phyloP scores from a whole-genome alignment of 495 filamentous ascomycete species.

The Oleoguttula mirabilis region DNA sequence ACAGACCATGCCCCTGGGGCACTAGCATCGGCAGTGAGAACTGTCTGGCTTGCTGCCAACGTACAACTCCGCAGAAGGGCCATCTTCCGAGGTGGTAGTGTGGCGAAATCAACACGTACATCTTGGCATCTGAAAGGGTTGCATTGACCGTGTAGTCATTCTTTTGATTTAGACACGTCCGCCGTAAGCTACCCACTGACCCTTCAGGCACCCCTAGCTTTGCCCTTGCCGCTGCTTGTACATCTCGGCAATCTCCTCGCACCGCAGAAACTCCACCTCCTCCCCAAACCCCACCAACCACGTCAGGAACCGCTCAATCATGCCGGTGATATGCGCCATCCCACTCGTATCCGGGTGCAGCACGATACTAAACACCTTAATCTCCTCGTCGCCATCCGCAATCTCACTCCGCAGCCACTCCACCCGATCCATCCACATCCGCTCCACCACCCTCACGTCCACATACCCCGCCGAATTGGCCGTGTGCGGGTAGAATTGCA shows the following conservation, averaged over 20 bases:
- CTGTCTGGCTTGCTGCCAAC: too few species aligned
- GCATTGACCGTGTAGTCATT: too few species aligned
- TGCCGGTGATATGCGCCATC: conserved; percentile 50
- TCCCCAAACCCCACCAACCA: conserved; percentile 40
- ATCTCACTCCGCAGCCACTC: conserved; percentile 25
- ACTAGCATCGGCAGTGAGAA: too few species aligned
- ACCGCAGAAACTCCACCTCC: conserved; percentile 40
- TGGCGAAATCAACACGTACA: too few species aligned
- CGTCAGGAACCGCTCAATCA: conserved; percentile 43
- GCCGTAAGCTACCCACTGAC: too few species aligned
- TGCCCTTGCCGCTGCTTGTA: conserved; percentile 15
- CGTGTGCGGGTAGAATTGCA: conserved; percentile 41
- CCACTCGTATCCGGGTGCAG: conserved; percentile 51
- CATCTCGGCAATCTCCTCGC: conserved; percentile 32
- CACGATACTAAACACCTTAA: conserved; percentile 39
- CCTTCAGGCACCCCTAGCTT: too few species aligned
- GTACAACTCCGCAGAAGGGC: too few species aligned
- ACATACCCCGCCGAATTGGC: conserved; percentile 45
- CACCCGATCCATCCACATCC: conserved; percentile 45
- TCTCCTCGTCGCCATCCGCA: conserved; percentile 20
- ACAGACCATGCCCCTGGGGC: too few species aligned
- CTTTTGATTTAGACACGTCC: too few species aligned
- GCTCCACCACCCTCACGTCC: conserved; percentile 39
- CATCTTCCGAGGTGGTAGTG: too few species aligned
- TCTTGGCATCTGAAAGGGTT: too few species aligned